Percentiles rank a stretch among this genome's conserved stretches.
These are phyloP conservation scores for Colletotrichum theobromicola DNA, from an alignment of 2,329 filamentous ascomycete species.

Conservation along the genomic window DNA sequence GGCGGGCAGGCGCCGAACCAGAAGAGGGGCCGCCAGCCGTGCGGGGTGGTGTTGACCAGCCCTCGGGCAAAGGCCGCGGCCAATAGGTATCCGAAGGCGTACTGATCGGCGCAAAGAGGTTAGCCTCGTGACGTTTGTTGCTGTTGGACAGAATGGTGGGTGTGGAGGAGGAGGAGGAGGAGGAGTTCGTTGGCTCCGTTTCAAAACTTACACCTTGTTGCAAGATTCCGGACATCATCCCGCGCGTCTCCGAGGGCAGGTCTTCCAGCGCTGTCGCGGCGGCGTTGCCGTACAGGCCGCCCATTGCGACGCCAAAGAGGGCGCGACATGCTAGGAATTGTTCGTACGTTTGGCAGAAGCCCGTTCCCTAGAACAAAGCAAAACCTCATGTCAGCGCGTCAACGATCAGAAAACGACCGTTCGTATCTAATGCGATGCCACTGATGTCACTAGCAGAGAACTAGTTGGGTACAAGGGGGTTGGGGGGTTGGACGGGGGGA, in stretches of 20 bases:
- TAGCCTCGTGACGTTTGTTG: background rate
- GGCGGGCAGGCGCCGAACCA: slow-evolving; percentile 89
- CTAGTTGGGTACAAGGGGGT: background rate
- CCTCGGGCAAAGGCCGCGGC: slow-evolving; percentile 65
- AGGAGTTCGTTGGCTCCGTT: slow-evolving; percentile 40
- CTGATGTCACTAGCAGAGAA: background rate
- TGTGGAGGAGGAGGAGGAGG: no score
- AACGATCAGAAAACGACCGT: background rate
- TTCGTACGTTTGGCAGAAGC: slow-evolving; percentile 70
- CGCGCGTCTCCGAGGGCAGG: slow-evolving; percentile 69
- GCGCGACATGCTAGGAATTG: slow-evolving; percentile 78
- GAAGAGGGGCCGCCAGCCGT: slow-evolving; percentile 84
- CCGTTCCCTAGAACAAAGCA: slow-evolving; percentile 55
- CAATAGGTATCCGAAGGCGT: slow-evolving; percentile 69
- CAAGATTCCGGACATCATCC: slow-evolving; percentile 76
- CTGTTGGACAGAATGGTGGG: no score
- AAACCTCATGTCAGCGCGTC: background rate
- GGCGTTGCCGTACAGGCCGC: slow-evolving; percentile 79
- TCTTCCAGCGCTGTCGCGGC: slow-evolving; percentile 82
- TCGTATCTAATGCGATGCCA: background rate
- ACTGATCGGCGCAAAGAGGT: slow-evolving; percentile 40
- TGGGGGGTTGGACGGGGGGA: background rate
- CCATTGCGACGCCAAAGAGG: slow-evolving; percentile 83
- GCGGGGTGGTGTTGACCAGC: slow-evolving; percentile 76
- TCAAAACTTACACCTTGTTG: slow-evolving; percentile 64